Conservation (phyloP, 345 rosid genomes). For the Triadica sebifera region DNA sequence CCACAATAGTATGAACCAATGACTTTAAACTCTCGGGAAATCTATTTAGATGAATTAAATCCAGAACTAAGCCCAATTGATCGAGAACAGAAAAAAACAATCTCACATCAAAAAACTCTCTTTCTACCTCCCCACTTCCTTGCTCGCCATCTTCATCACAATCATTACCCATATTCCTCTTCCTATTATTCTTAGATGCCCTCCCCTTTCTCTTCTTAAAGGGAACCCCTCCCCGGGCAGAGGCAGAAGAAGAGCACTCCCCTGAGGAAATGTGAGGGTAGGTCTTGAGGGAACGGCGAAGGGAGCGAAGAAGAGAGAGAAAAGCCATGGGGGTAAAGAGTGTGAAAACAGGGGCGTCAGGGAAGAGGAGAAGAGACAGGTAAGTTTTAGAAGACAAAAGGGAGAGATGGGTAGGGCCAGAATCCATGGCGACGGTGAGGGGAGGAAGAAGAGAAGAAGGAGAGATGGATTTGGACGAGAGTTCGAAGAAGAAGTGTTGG, state of each 20-base stretch:
- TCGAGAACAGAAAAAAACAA: conserved; percentile 46
- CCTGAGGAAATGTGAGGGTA: conserved; percentile 12
- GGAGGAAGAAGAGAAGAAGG: conserved; percentile 49
- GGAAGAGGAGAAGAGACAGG: conserved; percentile 57
- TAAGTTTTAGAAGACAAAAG: conserved; percentile 58
- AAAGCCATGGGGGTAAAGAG: conserved; percentile 76
- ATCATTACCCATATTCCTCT: conserved; percentile 10
- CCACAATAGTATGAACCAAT: conserved; percentile 61
- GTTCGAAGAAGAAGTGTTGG: conserved; percentile 45
- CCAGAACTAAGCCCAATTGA: conserved; percentile 48
- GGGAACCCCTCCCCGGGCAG: conserved; percentile 7
- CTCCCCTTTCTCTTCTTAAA: conserved; percentile 18
- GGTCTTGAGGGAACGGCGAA: conserved; percentile 63
- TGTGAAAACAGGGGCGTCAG: conserved; percentile 69
- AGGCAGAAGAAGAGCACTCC: conserved; percentile 5
- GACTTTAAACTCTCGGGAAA: conserved; percentile 80
- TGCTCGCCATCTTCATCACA: conserved; percentile 17
- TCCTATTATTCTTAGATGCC: neutral
- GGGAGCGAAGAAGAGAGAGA: conserved; percentile 64
- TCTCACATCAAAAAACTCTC: conserved; percentile 37
- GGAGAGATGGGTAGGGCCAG: conserved; percentile 36
- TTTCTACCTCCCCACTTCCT: conserved; percentile 33
- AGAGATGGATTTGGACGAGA: conserved; percentile 42
- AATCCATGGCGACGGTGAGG: conserved; percentile 66
- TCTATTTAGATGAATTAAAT: conserved; percentile 68